Conservation (phyloP, 257 asterid species). For the Hygrophila difformis region DNA sequence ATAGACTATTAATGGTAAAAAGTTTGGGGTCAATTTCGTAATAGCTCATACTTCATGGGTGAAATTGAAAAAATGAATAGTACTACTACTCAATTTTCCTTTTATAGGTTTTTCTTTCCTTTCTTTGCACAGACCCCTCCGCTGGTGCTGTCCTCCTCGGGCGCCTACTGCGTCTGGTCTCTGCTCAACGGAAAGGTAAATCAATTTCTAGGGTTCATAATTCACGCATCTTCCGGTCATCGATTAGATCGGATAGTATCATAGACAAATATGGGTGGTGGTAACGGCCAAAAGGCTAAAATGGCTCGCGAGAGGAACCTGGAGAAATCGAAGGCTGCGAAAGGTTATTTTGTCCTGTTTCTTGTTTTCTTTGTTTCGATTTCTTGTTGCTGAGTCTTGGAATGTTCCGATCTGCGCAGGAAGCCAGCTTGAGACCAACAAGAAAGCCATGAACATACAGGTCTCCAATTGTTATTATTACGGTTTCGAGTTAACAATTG, state of each 20-base stretch:
- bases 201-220: constrained; percentile 18
- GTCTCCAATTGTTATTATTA: too few species aligned
- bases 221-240: constrained; percentile 5
- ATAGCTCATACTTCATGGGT: constrained; percentile 11
- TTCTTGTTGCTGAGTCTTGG: constrained; percentile 14
- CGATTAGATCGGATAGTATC: not conserved
- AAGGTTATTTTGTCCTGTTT: constrained; percentile 29
- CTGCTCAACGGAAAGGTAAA: constrained; percentile 3
- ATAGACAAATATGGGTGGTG: constrained; percentile 56
- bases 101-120: not conserved
- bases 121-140: not conserved
- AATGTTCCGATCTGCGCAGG: constrained; percentile 24
- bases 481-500: too few species aligned
- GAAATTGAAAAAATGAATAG: too few species aligned
- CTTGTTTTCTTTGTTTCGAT: not conserved
- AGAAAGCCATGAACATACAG: constrained; percentile 42
- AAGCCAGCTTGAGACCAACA: constrained; percentile 43
- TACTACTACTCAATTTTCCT: too few species aligned
- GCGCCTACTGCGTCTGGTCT: constrained; percentile 14
- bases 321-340: constrained; percentile 56
- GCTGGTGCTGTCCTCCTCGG: constrained; percentile 11
- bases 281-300: constrained; percentile 77
- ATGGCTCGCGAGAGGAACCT: constrained; percentile 80
- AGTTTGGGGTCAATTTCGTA: constrained; percentile 7
- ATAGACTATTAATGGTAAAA: too few species aligned